Base-by-base conservation (phyloP, 192 early-diverging fungal genomes). In the Neocallimastix lanati region DNA sequence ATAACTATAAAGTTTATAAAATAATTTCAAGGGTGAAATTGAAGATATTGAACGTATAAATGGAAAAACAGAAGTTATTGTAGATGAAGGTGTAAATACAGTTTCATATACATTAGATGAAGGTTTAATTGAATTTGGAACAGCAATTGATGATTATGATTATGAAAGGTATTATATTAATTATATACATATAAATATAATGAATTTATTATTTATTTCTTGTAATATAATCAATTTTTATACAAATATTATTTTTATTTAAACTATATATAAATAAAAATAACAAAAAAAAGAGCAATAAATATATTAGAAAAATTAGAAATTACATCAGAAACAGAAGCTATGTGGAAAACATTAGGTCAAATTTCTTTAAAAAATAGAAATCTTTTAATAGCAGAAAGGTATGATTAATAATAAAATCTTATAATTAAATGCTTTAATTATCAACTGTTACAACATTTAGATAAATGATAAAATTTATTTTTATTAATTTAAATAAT, bases 41-140 rank as follows among this genome's bases (percentile, higher is more conserved):
- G 88, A 91, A 77, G 89, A 91, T 80, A 91, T 91, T 79, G 90
- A 91, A 79, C 81, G 90, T 18, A 84, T 82, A 27, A 83, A 86
- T 79, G 89, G 90, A 15, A 88, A 86, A 58, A 91, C 90, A 9
- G 88, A 89, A 78, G 89, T 91, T 36, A 87, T 91, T 79, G 90
- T 90, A 1, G 90, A 91, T 79, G 90, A 91, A 80, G 90, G 90
- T 29, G 87, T 91, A 9, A 91, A 91, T 77, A 91, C 88, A 7
- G 90, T 91, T 16, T 88, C 89, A 0, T 91, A 91, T 80, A 90
- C 90, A 9, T 84, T 91, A 16, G 90, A 91, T 80, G 90, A 91
- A 80, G 87, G 89, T 28, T 79, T 91, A 81, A 91, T 91, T 79
- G 90, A 91, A 84, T 91, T 91, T 83, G 90, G 90, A 9, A 86